phyloP scores from a whole-genome alignment of 176 grass and related monocot species.

The Eragrostis nindensis region DNA sequence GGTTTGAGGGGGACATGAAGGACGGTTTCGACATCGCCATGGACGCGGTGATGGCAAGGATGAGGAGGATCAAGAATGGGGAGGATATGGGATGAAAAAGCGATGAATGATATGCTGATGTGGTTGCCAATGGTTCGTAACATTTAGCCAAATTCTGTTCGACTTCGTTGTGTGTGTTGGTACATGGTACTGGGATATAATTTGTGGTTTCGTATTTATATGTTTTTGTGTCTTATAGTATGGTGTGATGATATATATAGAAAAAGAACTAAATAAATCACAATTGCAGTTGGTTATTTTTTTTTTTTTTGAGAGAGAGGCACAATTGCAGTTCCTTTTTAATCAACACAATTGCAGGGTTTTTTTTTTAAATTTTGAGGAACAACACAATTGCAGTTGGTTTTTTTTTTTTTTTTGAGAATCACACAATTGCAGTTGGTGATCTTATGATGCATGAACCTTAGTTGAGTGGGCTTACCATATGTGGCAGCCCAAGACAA shows the following conservation, averaged over 20 bases:
- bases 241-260: not conserved
- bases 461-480: no score
- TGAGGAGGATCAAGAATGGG: slow-evolving; percentile 13
- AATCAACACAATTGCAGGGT: no score
- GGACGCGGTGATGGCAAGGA: not conserved
- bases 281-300: no score
- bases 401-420: no score
- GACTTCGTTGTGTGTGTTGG: not conserved
- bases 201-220: not conserved
- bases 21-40: slow-evolving; percentile 13
- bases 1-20: not conserved
- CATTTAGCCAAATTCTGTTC: not conserved
- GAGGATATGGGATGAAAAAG: not conserved
- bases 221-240: not conserved
- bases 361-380: no score
- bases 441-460: no score
- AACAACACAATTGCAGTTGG: no score
- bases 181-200: not conserved
- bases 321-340: no score
- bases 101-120: not conserved
- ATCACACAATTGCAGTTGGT: no score
- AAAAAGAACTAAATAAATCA: not conserved
- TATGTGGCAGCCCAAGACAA: no score
- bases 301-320: no score
- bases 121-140: not conserved